Conservation (phyloP, 2,329 filamentous ascomycete genomes). For the Arthroderma sp. region DNA sequence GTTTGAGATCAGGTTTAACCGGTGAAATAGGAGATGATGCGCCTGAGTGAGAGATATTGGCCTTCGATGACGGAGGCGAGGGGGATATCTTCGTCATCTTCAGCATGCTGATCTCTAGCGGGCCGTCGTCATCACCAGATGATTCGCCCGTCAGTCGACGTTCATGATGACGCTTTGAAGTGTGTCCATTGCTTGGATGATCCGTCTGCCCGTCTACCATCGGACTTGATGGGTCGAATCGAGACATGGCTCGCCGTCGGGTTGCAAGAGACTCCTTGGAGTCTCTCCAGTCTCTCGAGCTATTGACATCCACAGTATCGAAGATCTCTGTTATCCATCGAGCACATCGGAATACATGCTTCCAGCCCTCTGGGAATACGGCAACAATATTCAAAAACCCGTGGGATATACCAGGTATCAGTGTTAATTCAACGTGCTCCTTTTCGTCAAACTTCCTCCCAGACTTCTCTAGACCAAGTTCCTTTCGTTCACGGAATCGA, state of each 20-base stretch:
- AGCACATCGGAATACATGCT: constrained; percentile 65
- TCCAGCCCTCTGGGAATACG: constrained; percentile 82
- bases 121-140: constrained; percentile 67
- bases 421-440: constrained; percentile 65
- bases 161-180: constrained; percentile 32
- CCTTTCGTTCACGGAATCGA: constrained; percentile 43
- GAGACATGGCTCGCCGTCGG: constrained; percentile 2
- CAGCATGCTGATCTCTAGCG: constrained; percentile 67
- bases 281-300: constrained; percentile 23
- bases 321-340: constrained; percentile 76
- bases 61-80: background rate
- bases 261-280: constrained; percentile 12
- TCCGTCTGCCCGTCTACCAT: background rate
- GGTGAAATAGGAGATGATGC: background rate
- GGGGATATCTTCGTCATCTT: constrained; percentile 11
- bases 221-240: background rate
- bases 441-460: constrained; percentile 55
- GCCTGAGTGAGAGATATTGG: background rate
- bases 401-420: constrained; percentile 82
- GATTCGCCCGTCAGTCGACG: constrained; percentile 42
- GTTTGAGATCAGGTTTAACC: background rate
- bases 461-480: constrained; percentile 43
- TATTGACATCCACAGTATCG: constrained; percentile 37
- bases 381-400: constrained; percentile 87
- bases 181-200: background rate